Evolutionary conservation across 139 green algal genomes (phyloP).

Genomic region (Chlamydomonas schloesseri): DNA sequence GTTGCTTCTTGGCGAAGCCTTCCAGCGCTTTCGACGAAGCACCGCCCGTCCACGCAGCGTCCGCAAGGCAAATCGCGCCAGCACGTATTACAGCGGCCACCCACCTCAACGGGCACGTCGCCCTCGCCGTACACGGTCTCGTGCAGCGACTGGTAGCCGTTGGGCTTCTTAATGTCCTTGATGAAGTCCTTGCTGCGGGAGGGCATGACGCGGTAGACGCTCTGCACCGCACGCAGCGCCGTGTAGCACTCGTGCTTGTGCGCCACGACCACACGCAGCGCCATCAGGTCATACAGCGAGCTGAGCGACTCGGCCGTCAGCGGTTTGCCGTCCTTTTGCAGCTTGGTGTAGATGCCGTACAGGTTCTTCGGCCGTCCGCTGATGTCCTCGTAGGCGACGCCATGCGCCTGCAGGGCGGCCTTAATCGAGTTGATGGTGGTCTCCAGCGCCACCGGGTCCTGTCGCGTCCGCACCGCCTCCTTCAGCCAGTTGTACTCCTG

Average conservation of each 20-base stretch:
- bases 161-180: constrained; percentile 82
- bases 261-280: constrained; percentile 88
- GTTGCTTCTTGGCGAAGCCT: no score
- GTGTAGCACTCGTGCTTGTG: constrained; percentile 91
- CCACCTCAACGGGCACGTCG: constrained; percentile 74
- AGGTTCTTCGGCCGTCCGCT: constrained; percentile 93
- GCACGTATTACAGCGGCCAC: no score
- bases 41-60: no score
- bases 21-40: no score
- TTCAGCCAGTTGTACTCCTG: constrained; percentile 59
- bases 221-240: constrained; percentile 77
- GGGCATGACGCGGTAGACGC: constrained; percentile 55
- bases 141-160: constrained; percentile 93
- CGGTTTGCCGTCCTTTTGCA: constrained; percentile 59
- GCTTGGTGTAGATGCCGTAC: constrained; percentile 91
- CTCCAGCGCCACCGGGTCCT: constrained; percentile 54
- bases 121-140: constrained; percentile 62
- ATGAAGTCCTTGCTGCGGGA: constrained; percentile 91
- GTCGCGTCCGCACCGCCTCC: constrained; percentile 34
- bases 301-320: constrained; percentile 6
- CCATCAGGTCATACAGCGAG: constrained; percentile 81
- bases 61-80: no score
- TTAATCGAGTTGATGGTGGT: constrained; percentile 57
- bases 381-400: constrained; percentile 80
- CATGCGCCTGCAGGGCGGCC: constrained; percentile 38